phyloP scores from a whole-genome alignment of 108 stramenopile species.

The Aurantiochytrium sp. region DNA sequence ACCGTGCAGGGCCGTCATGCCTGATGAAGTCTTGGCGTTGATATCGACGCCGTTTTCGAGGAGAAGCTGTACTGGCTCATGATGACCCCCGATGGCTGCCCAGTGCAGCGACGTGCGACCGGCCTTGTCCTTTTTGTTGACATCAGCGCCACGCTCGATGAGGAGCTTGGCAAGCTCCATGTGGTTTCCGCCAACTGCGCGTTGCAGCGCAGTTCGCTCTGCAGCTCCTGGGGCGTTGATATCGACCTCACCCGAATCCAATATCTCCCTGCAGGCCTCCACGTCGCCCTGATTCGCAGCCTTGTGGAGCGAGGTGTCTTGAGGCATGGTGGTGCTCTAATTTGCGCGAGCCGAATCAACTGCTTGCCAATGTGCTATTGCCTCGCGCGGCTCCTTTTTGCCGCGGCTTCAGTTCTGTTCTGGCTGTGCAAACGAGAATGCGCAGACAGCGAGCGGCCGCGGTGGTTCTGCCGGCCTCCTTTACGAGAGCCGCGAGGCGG shows the following conservation, averaged over 20 bases:
- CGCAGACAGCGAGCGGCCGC: too few relatives aligned
- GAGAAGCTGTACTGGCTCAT: conserved; percentile 27
- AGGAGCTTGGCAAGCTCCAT: conserved; percentile 27
- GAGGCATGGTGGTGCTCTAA: conserved; percentile 1
- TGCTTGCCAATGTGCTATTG: too few relatives aligned
- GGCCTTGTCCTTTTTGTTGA: conserved; percentile 32
- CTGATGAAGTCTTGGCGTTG: conserved; percentile 20
- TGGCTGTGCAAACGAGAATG: too few relatives aligned
- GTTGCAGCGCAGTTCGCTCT: conserved; percentile 36
- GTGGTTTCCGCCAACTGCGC: conserved; percentile 39
- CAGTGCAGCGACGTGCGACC: conserved; percentile 43
- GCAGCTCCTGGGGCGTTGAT: conserved; percentile 37
- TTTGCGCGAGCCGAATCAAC: too few relatives aligned
- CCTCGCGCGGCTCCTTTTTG: too few relatives aligned
- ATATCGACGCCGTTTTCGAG: conserved; percentile 22
- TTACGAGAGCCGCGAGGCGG: too few relatives aligned
- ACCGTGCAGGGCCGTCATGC: conserved; percentile 36
- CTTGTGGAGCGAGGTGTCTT: conserved; percentile 34
- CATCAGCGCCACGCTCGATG: conserved; percentile 25
- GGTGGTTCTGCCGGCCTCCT: too few relatives aligned
- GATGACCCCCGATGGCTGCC: conserved; percentile 38
- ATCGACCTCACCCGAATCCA: conserved; percentile 20
- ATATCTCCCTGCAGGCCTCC: conserved; percentile 17
- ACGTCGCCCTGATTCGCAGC: conserved; percentile 36
- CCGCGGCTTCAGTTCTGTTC: too few relatives aligned